Evolutionary conservation across 2,329 filamentous ascomycete genomes (phyloP).

Genomic region (Aspergillus ustus): DNA sequence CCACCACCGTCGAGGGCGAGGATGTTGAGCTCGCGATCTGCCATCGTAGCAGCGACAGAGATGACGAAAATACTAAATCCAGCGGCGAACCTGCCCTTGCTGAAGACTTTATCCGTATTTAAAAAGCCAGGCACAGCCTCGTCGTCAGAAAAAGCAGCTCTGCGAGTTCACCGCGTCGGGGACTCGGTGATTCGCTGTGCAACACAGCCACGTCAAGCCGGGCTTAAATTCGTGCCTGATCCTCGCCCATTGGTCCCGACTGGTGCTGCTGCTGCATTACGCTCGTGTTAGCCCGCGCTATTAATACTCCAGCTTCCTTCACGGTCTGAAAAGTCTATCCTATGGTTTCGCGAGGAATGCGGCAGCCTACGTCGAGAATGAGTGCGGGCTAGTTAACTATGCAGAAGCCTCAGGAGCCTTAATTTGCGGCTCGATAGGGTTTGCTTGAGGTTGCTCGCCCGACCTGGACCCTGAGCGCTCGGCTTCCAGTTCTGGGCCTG

Average conservation of each 20-base stretch:
- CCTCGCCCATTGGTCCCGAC: neutral
- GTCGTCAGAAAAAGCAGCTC: neutral
- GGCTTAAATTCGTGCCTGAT: constrained; percentile 1
- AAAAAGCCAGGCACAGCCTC: neutral
- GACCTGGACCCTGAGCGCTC: neutral
- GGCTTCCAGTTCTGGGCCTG: neutral
- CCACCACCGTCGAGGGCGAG: constrained; percentile 46
- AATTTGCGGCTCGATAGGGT: neutral
- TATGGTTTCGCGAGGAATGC: neutral
- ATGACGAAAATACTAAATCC: neutral
- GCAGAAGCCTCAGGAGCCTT: neutral
- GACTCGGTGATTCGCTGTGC: neutral
- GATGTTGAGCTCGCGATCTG: constrained; percentile 25
- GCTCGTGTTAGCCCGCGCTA: neutral
- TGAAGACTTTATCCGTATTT: neutral
- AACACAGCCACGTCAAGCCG: constrained; percentile 11
- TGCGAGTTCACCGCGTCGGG: neutral
- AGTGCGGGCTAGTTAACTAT: neutral
- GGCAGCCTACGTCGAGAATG: neutral
- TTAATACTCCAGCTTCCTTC: neutral
- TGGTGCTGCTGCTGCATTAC: neutral
- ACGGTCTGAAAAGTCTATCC: neutral
- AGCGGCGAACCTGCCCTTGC: too few species aligned
- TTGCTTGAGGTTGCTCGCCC: neutral
- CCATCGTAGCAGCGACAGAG: constrained; percentile 11